Base-by-base conservation (phyloP, 225 moss, liverwort and hornwort genomes). In the Antitrichia curtipendula region DNA sequence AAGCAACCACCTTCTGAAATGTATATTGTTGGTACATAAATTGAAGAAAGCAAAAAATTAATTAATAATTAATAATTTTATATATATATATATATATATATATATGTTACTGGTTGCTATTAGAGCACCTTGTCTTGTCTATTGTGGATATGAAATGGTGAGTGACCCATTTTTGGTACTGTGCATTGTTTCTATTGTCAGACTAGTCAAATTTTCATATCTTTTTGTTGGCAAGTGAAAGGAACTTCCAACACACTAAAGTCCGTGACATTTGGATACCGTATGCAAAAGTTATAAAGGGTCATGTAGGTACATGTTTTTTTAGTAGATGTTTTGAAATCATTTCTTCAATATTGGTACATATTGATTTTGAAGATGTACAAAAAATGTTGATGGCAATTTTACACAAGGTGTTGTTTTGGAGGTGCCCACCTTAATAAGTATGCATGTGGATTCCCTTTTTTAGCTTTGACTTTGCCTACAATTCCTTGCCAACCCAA, bases 231-330 rank as follows among this genome's bases (percentile, higher is more conserved):
- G 5, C 25, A 69, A 69, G 4, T 40, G 25, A 69, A 40, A 41
- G 2, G 9, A 27, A 0, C 2, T 70, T 41, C 4, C 0, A 27
- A 41, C 2, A 0, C 23, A 25, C 8, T 15, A 41, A 70, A 41
- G 5, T 41, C 0, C 0, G 1, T 1, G 2, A 24, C 3, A 68
- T 68, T 23, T 68, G 8, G 13, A 13, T 68, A 7, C 7, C 0
- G 0, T 22, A 22, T 22, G 1, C 68, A 38, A 68, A 38, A 68
- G 12, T 22, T 12, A 22, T 38, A 2, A 7, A 69, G 7, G 7
- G 4, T 22, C 22, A 22, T n/a, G n/a, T n/a, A n/a, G n/a, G 6
- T 45, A 10, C 3, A 3, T 12, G 23, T 2, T 38, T 28, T 27
- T 3, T 28, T 58, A 25, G 4, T 57, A 59, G 59, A 59, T 59